phyloP scores from a whole-genome alignment of 805 yeast species.

The Wickerhamomyces alni region DNA sequence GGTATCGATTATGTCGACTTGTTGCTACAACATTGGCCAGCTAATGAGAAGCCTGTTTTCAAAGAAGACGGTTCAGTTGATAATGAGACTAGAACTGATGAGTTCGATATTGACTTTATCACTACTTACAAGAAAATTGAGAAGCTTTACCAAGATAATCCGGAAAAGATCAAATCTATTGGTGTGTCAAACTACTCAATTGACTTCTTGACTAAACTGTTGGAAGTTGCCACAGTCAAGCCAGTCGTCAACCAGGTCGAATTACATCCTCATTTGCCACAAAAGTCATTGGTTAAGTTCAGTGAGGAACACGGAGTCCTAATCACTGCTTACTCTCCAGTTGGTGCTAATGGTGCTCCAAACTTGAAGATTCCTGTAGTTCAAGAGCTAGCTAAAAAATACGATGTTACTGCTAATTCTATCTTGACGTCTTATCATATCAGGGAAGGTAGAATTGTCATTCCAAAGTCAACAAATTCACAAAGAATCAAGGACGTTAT shows the following conservation, averaged over 20 bases:
- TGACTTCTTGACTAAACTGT: slow-evolving; percentile 29
- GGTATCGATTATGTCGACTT: slow-evolving; percentile 73
- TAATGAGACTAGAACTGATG: slow-evolving; percentile 44
- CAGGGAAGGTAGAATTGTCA: slow-evolving; percentile 49
- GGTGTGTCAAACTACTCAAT: slow-evolving; percentile 51
- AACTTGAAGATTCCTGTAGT: slow-evolving; percentile 45
- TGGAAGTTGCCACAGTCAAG: slow-evolving; percentile 34
- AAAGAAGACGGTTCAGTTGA: slow-evolving; percentile 46
- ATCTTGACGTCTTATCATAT: slow-evolving; percentile 60
- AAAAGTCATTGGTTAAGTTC: slow-evolving; percentile 46
- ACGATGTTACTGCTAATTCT: slow-evolving; percentile 47
- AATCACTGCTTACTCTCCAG: slow-evolving; percentile 57
- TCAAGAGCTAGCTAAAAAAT: slow-evolving; percentile 47
- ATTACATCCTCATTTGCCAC: slow-evolving; percentile 67
- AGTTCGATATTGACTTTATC: slow-evolving; percentile 26
- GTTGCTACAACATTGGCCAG: slow-evolving; percentile 78
- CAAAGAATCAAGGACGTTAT: slow-evolving; percentile 44
- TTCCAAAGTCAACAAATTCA: slow-evolving; percentile 66
- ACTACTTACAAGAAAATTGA: slow-evolving; percentile 55
- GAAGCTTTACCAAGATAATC: slow-evolving; percentile 39
- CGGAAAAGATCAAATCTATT: slow-evolving; percentile 37
- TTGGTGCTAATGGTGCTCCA: slow-evolving; percentile 63
- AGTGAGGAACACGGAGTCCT: slow-evolving; percentile 44
- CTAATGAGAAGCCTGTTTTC: slow-evolving; percentile 42
- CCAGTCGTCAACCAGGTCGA: slow-evolving; percentile 59